Percentiles rank a stretch among this genome's conserved stretches.
phyloP scores from a whole-genome alignment of 768 basidiomycete species.

The Naganishia vaughanmartiniae region DNA sequence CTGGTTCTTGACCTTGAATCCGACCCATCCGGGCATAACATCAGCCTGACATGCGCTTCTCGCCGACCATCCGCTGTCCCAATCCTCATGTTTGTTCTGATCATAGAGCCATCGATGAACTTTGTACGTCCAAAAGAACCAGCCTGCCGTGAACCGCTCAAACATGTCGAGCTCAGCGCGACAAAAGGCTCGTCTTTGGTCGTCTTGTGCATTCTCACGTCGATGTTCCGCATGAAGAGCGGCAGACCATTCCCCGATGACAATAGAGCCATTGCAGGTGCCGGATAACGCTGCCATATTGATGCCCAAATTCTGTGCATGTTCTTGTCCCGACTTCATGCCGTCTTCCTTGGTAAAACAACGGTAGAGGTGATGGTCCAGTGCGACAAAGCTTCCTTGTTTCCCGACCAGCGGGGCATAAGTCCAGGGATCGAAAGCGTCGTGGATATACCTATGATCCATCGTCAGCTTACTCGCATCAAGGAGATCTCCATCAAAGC shows the following conservation, averaged over 20 bases:
- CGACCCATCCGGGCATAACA: conserved; percentile 62
- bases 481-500: not conserved
- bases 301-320: conserved; percentile 58
- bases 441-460: conserved; percentile 59
- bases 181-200: conserved; percentile 58
- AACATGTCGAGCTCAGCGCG: conserved; percentile 66
- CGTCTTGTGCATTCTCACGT: conserved; percentile 54
- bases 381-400: conserved; percentile 61
- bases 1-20: conserved; percentile 45
- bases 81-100: conserved; percentile 57
- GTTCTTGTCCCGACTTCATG: conserved; percentile 59
- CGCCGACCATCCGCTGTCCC: conserved; percentile 74
- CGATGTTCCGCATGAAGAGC: conserved; percentile 68
- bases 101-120: conserved; percentile 18
- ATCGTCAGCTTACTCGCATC: not conserved
- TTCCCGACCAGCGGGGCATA: conserved; percentile 62
- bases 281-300: conserved; percentile 54
- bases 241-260: conserved; percentile 78
- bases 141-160: conserved; percentile 66
- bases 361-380: conserved; percentile 81
- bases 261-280: conserved; percentile 57
- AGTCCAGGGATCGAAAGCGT: conserved; percentile 69
- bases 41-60: conserved; percentile 64
- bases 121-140: conserved; percentile 83
- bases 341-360: conserved; percentile 69